These are phyloP conservation scores for Cryphonectria japonica DNA, from an alignment of 2,329 filamentous ascomycete genomes.

Conservation along the genomic window DNA sequence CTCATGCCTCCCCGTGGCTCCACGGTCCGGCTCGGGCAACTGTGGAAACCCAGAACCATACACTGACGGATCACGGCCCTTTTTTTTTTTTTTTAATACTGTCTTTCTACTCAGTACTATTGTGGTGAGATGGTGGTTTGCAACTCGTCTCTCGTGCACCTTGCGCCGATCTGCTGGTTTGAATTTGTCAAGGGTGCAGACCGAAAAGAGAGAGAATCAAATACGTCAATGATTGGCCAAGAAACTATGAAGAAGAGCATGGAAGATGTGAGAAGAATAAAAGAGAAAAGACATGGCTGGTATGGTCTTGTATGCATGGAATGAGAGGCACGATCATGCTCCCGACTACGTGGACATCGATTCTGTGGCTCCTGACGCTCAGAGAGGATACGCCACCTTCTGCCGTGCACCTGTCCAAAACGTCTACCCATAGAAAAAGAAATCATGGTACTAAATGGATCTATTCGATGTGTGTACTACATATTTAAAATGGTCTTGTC, in stretches of 20 bases:
- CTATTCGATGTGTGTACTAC: not conserved
- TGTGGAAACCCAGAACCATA: not conserved
- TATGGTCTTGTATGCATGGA: not conserved
- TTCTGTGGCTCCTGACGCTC: not conserved
- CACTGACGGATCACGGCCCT: not conserved
- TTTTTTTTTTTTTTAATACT: not conserved
- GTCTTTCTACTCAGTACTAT: not conserved
- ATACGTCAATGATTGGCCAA: not conserved
- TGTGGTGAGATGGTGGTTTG: not conserved
- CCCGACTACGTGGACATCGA: slow-evolving; percentile 1
- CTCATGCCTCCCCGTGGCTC: not conserved
- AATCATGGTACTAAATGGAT: not conserved
- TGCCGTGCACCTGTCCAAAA: not conserved
- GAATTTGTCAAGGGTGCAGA: not conserved
- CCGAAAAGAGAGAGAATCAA: too few relatives aligned
- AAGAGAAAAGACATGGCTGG: not conserved
- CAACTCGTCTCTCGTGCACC: not conserved
- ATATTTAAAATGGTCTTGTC: not conserved
- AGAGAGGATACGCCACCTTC: not conserved
- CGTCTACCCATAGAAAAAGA: not conserved
- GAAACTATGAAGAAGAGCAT: not conserved
- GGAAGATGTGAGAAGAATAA: not conserved
- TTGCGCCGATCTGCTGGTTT: not conserved
- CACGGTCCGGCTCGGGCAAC: not conserved
- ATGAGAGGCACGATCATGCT: not conserved